Evolutionary conservation across 352 stramenopile species (phyloP).

Genomic region (Saprolegnia parasitica): DNA sequence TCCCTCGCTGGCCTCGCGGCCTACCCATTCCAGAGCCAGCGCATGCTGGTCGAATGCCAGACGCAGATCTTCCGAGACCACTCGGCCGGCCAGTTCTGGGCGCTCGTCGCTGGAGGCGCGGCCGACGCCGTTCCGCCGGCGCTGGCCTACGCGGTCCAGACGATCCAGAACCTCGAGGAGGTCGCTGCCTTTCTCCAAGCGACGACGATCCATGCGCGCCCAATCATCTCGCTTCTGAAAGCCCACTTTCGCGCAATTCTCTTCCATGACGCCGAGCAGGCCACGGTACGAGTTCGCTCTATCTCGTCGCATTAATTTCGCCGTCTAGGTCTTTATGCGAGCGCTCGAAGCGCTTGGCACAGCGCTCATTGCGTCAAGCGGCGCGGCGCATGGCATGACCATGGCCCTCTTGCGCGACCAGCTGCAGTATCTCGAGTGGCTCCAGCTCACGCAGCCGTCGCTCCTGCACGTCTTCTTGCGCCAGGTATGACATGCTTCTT

Average conservation of each 20-base stretch:
- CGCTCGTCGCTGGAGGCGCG: neutral
- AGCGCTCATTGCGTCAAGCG: neutral
- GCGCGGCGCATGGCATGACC: neutral
- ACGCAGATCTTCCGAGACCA: slow-evolving; percentile 24
- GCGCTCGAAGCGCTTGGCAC: slow-evolving; percentile 15
- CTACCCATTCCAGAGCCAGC: slow-evolving; percentile 29
- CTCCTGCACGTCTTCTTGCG: slow-evolving; percentile 24
- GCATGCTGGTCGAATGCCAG: slow-evolving; percentile 24
- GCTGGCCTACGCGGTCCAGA: slow-evolving; percentile 19
- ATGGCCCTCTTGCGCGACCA: slow-evolving; percentile 13
- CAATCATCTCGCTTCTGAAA: slow-evolving; percentile 24
- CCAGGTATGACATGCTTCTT: neutral
- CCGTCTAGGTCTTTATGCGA: slow-evolving; percentile 14
- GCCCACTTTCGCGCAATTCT: slow-evolving; percentile 27
- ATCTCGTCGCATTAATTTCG: neutral
- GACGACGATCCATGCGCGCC: slow-evolving; percentile 4
- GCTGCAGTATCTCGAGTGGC: slow-evolving; percentile 27
- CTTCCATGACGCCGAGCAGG: slow-evolving; percentile 20
- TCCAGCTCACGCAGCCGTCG: slow-evolving; percentile 21
- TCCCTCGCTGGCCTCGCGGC: neutral
- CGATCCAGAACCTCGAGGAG: slow-evolving; percentile 20
- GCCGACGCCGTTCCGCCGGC: slow-evolving; percentile 6
- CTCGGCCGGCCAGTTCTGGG: slow-evolving; percentile 23
- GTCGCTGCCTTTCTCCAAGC: slow-evolving; percentile 8
- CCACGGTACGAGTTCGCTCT: neutral